Percentiles rank a stretch among this genome's conserved stretches.
Conservation (phyloP, 2,329 filamentous ascomycete species). For the Exophiala calicioides region DNA sequence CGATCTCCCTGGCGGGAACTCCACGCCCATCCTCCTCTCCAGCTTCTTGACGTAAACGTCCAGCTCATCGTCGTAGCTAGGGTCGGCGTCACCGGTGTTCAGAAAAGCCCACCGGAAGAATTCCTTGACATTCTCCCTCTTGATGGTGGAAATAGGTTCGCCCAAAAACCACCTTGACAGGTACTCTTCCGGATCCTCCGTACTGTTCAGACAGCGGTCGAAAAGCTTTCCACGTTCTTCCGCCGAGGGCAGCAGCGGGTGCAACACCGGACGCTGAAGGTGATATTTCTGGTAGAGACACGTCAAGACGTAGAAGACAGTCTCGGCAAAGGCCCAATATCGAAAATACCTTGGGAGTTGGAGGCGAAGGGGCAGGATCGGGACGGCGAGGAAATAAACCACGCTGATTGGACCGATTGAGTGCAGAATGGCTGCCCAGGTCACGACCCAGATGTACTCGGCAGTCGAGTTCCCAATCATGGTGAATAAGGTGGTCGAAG, state of each 20-base stretch:
- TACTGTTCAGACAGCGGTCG: conserved; percentile 55
- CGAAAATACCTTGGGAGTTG: conserved; percentile 5
- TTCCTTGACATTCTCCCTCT: conserved; percentile 67
- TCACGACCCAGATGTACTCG: conserved; percentile 19
- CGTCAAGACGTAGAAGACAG: conserved; percentile 55
- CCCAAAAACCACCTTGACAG: conserved; percentile 66
- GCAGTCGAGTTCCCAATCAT: conserved; percentile 20
- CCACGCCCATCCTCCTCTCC: conserved; percentile 55
- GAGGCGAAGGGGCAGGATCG: conserved; percentile 2
- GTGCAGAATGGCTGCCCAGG: conserved; percentile 18
- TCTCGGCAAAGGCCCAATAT: conserved; percentile 40
- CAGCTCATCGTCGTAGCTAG: conserved; percentile 54
- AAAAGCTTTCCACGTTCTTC: conserved; percentile 59
- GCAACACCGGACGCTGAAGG: conserved; percentile 54
- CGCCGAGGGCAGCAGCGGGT: conserved; percentile 49
- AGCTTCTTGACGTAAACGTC: conserved; percentile 57
- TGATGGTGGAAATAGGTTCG: conserved; percentile 58
- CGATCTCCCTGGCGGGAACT: conserved; percentile 58
- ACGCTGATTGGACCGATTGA: conserved; percentile 17
- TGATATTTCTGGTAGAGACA: conserved; percentile 55
- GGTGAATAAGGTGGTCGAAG: no score
- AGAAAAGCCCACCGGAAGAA: conserved; percentile 70
- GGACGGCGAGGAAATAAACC: conserved; percentile 5
- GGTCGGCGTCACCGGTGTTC: conserved; percentile 39
- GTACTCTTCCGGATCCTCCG: conserved; percentile 59